These are phyloP conservation scores for Boletales sp. DNA, from an alignment of 768 basidiomycete species.

Conservation along the genomic window DNA sequence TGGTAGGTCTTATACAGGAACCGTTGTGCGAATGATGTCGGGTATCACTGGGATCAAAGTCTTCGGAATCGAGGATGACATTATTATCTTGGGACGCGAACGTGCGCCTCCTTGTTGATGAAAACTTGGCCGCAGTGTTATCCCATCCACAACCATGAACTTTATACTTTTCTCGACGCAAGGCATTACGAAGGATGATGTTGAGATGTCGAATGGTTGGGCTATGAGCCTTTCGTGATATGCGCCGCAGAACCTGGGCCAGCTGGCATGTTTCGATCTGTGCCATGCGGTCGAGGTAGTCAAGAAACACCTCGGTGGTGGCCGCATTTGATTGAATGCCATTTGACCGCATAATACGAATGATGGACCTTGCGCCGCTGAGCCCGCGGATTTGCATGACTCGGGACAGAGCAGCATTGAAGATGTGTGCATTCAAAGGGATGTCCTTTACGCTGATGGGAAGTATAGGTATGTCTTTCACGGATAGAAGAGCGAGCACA, in stretches of 20 bases:
- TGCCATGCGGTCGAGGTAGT: constrained; percentile 45
- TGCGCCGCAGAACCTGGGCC: constrained; percentile 42
- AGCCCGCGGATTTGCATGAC: constrained; percentile 49
- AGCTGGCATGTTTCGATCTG: constrained; percentile 44
- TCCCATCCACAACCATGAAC: constrained; percentile 47
- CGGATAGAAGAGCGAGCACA: constrained; percentile 18
- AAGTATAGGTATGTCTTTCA: constrained; percentile 14
- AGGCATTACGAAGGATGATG: constrained; percentile 46
- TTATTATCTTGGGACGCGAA: constrained; percentile 5
- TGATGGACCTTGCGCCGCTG: constrained; percentile 40
- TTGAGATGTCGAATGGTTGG: constrained; percentile 59
- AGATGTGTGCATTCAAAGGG: constrained; percentile 42
- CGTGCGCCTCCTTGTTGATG: constrained; percentile 25
- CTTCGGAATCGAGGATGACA: constrained; percentile 20
- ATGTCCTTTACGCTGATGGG: constrained; percentile 29
- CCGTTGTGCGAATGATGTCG: constrained; percentile 30
- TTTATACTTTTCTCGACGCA: constrained; percentile 51
- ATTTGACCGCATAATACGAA: constrained; percentile 53
- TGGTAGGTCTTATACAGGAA: constrained; percentile 36
- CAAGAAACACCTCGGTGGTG: constrained; percentile 55
- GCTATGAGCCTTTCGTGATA: constrained; percentile 39
- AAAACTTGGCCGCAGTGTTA: constrained; percentile 36
- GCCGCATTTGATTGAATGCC: constrained; percentile 48
- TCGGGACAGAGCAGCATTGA: constrained; percentile 60
- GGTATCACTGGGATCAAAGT: constrained; percentile 51